Percentiles rank a stretch among this genome's conserved stretches.
Evolutionary conservation across 352 stramenopile genomes (phyloP).

Genomic region (Aphanomyces invadans): DNA sequence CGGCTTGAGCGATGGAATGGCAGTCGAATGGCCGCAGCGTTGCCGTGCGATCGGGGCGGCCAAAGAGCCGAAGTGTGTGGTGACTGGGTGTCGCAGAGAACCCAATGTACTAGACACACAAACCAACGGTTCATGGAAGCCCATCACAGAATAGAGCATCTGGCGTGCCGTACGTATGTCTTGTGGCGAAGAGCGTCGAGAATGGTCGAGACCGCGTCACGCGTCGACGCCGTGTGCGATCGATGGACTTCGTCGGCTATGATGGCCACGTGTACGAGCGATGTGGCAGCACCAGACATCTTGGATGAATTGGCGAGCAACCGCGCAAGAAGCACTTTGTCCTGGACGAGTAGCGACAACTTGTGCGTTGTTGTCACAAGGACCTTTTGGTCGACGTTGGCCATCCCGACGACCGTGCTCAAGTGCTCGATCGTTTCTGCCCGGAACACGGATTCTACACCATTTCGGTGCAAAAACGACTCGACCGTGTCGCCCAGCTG

Average conservation of each 20-base stretch:
- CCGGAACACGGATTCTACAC: slow-evolving; percentile 58
- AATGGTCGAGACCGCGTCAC: slow-evolving; percentile 58
- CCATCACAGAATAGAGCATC: not conserved
- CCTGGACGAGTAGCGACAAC: slow-evolving; percentile 56
- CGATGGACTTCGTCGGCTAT: slow-evolving; percentile 80
- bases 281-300: too few species aligned
- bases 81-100: slow-evolving; percentile 71
- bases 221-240: slow-evolving; percentile 57
- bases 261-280: slow-evolving; percentile 67
- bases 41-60: slow-evolving; percentile 24
- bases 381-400: slow-evolving; percentile 29
- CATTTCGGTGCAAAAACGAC: slow-evolving; percentile 60
- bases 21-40: slow-evolving; percentile 51
- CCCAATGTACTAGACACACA: slow-evolving; percentile 70
- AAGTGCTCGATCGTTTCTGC: slow-evolving; percentile 70
- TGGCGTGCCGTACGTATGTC: slow-evolving; percentile 1
- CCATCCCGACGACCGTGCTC: slow-evolving; percentile 38
- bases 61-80: slow-evolving; percentile 64
- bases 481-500: slow-evolving; percentile 68
- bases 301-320: slow-evolving; percentile 32
- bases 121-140: too few species aligned
- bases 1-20: slow-evolving; percentile 58
- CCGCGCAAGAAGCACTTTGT: slow-evolving; percentile 56
- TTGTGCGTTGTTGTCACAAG: slow-evolving; percentile 81
- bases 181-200: slow-evolving; percentile 30